Evolutionary conservation across 768 basidiomycete genomes (phyloP).

Genomic region (Russula vinacea): DNA sequence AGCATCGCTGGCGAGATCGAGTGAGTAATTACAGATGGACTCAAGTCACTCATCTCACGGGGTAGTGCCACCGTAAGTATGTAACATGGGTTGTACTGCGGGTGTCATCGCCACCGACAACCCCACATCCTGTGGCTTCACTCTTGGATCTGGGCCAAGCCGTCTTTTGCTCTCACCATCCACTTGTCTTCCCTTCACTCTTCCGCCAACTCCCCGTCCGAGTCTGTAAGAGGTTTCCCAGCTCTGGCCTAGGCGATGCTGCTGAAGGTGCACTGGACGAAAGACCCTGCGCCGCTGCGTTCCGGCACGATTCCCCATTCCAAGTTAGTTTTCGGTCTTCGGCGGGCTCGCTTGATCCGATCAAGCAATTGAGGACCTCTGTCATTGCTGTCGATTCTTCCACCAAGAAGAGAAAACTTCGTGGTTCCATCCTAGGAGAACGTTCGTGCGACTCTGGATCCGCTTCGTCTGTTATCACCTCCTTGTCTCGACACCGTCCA

Average conservation of each 20-base stretch:
- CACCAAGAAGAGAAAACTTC: constrained; percentile 28
- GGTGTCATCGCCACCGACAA: too few species aligned
- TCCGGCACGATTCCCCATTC: too few species aligned
- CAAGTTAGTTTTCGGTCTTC: constrained; percentile 50
- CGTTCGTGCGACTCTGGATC: constrained; percentile 32
- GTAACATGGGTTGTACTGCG: too few species aligned
- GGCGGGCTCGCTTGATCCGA: constrained; percentile 33
- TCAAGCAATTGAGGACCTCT: constrained; percentile 34
- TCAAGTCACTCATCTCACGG: too few species aligned
- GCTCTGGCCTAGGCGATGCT: constrained; percentile 36
- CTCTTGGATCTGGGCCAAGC: constrained; percentile 5
- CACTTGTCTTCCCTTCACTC: too few species aligned
- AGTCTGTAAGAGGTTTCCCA: constrained; percentile 42
- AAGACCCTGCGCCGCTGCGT: constrained; percentile 35
- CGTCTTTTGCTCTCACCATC: too few species aligned
- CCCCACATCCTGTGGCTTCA: constrained; percentile 15
- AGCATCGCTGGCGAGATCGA: too few species aligned
- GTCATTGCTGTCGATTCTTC: constrained; percentile 29
- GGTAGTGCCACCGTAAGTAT: too few species aligned
- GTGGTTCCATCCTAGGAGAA: constrained; percentile 16
- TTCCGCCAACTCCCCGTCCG: constrained; percentile 41
- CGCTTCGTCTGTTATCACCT: constrained; percentile 32
- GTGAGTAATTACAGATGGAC: too few species aligned
- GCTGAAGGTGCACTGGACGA: constrained; percentile 32
- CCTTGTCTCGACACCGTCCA: constrained; percentile 28